Evolutionary conservation across 169 alveolate species (phyloP), one percentile per base, ranked within the genome.

Genomic region (Amoebophrya sp.): DNA sequence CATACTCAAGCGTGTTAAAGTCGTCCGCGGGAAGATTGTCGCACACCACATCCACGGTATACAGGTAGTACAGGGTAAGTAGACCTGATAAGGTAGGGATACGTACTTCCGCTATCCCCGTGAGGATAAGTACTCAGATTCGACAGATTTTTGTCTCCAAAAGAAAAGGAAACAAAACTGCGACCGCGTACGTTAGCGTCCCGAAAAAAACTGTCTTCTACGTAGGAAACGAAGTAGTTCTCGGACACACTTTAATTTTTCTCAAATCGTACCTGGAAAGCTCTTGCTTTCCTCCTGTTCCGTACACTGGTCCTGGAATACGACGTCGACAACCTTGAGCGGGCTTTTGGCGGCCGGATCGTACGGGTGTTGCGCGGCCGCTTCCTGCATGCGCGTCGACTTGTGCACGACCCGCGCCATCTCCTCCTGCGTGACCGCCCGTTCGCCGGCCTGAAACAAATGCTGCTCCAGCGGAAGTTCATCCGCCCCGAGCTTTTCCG

Each of bases 401-500:
- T 66, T 66, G 1, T 2, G 83, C 1, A 25, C 83, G 29, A 66
- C 10, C 38, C 83, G 83, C 1, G 12, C 83, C 83, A 66, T 66
- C 32, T 66, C 83, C 83, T 66, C 83, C 83, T 7, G 32, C 32
- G 39, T 18, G 39, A 66, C 83, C 10, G 83, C 83, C 7, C 83
- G 83, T 25, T 2, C 18, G 2, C 83, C 83, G 10, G 83, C 83
- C 10, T 25, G 29, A 2, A 66, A 25, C 38, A 66, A n/a, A n/a
- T 66, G 83, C 83, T 66, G 2, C 83, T n/a, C 35, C 38, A 66
- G 1, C 29, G 83, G 83, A 2, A 66, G 32, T 25, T 66, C 83
- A 66, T 66, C 83, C 35, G 83, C 10, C 2, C 83, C 83, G 7
- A 66, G 83, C 83, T 66, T 66, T n/a, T 66, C 83, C 83, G 83